Percentiles rank a stretch among this genome's conserved stretches.
Evolutionary conservation across 2,329 filamentous ascomycete species (phyloP).

Genomic region (Lachnellula arida): DNA sequence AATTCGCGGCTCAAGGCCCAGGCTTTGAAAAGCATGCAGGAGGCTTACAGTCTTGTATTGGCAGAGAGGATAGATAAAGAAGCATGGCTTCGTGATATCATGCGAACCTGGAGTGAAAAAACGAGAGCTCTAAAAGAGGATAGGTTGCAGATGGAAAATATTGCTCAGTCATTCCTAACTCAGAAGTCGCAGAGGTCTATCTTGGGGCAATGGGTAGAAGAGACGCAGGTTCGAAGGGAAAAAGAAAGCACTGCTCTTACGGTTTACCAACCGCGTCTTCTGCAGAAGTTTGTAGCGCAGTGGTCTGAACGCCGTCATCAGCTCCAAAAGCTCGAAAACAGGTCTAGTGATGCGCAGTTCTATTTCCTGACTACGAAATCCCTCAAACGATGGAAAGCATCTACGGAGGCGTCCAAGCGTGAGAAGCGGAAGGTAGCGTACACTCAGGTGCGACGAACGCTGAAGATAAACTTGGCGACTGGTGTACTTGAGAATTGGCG

Average conservation of each 20-base stretch:
- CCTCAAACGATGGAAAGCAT: conserved; percentile 28
- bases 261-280: conserved; percentile 18
- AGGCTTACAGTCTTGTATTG: conserved; percentile 41
- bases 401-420: conserved; percentile 24
- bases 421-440: conserved; percentile 30
- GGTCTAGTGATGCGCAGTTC: conserved; percentile 27
- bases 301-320: conserved; percentile 23
- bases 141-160: conserved; percentile 21
- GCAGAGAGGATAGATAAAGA: conserved; percentile 34
- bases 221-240: conserved; percentile 16
- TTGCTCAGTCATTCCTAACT: conserved; percentile 20
- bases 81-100: conserved; percentile 35
- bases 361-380: conserved; percentile 28
- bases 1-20: conserved; percentile 52
- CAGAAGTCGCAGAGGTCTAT: conserved; percentile 22
- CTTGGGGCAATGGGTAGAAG: conserved; percentile 23
- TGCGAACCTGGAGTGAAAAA: conserved; percentile 37
- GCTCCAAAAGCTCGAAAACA: conserved; percentile 19
- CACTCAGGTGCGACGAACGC: conserved; percentile 25
- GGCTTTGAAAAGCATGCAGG: conserved; percentile 56
- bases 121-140: conserved; percentile 29
- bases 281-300: conserved; percentile 13
- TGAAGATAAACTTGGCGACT: conserved; percentile 28
- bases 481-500: conserved; percentile 25
- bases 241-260: conserved; percentile 20